Conservation (phyloP, 1,284 basidiomycete species). For the Microbotryum intermedium region DNA sequence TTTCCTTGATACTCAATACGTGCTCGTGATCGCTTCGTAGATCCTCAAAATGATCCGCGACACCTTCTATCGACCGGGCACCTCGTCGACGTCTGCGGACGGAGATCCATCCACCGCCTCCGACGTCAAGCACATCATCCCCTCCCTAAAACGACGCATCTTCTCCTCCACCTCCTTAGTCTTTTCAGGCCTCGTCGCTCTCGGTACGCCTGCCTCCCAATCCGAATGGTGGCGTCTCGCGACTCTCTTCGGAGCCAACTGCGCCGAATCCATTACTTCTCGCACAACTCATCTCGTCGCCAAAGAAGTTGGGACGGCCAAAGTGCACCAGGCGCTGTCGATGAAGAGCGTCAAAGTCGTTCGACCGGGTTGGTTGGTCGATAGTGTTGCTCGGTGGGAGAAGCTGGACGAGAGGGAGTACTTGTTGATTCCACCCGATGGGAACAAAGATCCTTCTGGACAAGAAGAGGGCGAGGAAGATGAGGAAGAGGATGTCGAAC, state of each 20-base stretch:
- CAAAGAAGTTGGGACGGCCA: constrained; percentile 80
- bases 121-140: constrained; percentile 62
- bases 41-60: constrained; percentile 43
- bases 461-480: not conserved
- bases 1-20: constrained; percentile 54
- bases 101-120: not conserved
- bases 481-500: constrained; percentile 4
- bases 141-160: constrained; percentile 63
- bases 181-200: constrained; percentile 88
- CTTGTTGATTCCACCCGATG: not conserved
- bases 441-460: not conserved
- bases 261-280: constrained; percentile 58
- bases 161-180: constrained; percentile 69
- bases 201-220: constrained; percentile 47
- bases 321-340: constrained; percentile 69
- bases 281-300: constrained; percentile 84
- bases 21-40: not conserved
- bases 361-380: constrained; percentile 77
- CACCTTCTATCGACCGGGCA: constrained; percentile 45
- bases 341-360: constrained; percentile 65
- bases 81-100: constrained; percentile 26
- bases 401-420: constrained; percentile 20
- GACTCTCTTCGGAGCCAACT: constrained; percentile 76
- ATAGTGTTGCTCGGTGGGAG: constrained; percentile 55
- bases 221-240: constrained; percentile 85